A percentile compares a stretch with the other conserved stretches of the same genome.
These are phyloP conservation scores for Chloris gayana DNA, from an alignment of 176 grass and related monocot species.

Conservation along the genomic window DNA sequence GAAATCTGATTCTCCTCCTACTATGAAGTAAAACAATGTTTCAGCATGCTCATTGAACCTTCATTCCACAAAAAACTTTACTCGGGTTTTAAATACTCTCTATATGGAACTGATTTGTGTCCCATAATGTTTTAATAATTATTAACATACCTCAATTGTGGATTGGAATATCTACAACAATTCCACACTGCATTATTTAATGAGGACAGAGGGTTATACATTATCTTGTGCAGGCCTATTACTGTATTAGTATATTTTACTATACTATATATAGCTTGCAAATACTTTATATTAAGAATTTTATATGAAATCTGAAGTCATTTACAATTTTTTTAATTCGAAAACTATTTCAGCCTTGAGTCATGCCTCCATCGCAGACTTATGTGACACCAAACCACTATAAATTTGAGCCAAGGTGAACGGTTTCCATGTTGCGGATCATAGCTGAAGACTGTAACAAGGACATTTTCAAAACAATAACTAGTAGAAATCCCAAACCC, in stretches of 20 bases:
- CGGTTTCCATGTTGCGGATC: background rate
- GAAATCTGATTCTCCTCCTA: background rate
- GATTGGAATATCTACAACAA: background rate
- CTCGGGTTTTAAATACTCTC: background rate
- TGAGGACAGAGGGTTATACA: no score
- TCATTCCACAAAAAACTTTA: background rate
- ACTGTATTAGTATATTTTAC: background rate
- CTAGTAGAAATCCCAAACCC: no score
- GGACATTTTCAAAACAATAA: background rate
- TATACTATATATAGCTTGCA: background rate
- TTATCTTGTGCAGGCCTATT: background rate
- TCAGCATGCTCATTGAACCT: background rate
- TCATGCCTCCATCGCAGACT: background rate
- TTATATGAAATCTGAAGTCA: background rate
- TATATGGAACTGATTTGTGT: background rate
- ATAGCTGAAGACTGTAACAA: background rate
- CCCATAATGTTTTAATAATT: background rate
- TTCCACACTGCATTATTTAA: background rate
- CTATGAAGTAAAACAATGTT: background rate
- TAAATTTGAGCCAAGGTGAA: background rate
- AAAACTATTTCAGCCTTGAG: background rate
- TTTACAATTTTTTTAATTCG: background rate
- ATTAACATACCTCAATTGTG: background rate
- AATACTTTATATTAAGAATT: background rate
- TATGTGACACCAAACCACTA: background rate